These are phyloP conservation scores for Pleurotus tuoliensis DNA, from an alignment of 768 basidiomycete species.

Conservation along the genomic window DNA sequence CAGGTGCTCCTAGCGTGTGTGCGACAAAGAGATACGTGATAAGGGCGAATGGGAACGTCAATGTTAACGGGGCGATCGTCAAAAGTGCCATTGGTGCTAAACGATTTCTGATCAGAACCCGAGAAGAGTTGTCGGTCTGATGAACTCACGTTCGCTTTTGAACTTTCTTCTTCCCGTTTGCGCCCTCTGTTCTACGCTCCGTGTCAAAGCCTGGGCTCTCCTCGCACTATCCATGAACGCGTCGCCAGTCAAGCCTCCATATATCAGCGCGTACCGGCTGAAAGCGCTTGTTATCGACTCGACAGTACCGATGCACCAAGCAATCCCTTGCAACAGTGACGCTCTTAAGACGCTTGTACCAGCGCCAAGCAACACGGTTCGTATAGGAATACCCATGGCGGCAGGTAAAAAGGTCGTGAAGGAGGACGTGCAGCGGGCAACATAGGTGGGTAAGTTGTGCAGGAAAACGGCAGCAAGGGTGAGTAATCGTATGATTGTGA, in stretches of 20 bases:
- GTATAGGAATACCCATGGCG: conserved; percentile 1
- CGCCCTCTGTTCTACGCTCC: conserved; percentile 24
- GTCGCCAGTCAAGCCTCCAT: conserved; percentile 74
- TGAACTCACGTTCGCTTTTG: conserved; percentile 53
- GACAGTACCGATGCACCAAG: conserved; percentile 48
- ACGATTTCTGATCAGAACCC: conserved; percentile 8
- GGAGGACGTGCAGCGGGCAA: conserved; percentile 36
- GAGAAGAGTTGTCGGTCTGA: background rate
- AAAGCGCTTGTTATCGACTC: conserved; percentile 52
- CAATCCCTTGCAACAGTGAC: conserved; percentile 40
- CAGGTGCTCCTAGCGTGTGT: conserved; percentile 66
- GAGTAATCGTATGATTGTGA: conserved; percentile 65
- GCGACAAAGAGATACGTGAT: conserved; percentile 88
- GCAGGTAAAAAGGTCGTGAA: background rate
- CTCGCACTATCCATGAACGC: conserved; percentile 57
- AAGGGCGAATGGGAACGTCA: conserved; percentile 80
- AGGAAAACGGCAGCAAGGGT: conserved; percentile 46
- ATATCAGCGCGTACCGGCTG: conserved; percentile 61
- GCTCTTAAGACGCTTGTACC: conserved; percentile 1
- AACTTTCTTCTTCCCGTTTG: conserved; percentile 43
- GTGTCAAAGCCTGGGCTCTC: conserved; percentile 43
- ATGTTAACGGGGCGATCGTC: conserved; percentile 70
- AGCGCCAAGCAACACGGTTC: conserved; percentile 1
- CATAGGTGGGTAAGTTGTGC: conserved; percentile 49
- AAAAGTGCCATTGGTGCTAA: conserved; percentile 67